Percentiles rank a stretch among this genome's conserved stretches.
Conservation (phyloP, 1,139 yeast genomes). For the Candida neerlandica region DNA sequence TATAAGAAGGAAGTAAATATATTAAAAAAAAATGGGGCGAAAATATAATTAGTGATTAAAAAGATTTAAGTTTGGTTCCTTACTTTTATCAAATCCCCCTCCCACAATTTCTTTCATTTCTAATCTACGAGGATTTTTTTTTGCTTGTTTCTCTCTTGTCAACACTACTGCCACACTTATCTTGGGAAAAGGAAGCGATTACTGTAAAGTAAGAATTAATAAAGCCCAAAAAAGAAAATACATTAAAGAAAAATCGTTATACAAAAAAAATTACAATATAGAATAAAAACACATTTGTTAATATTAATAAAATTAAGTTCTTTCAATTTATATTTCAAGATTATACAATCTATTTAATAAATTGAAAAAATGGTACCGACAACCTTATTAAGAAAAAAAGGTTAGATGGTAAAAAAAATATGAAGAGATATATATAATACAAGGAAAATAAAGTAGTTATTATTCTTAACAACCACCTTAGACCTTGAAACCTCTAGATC, state of each 20-base stretch:
- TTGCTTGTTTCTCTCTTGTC: background rate
- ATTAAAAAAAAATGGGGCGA: background rate
- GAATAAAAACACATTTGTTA: background rate
- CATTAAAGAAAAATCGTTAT: background rate
- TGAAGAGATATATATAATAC: slow-evolving; percentile 13
- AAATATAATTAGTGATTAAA: background rate
- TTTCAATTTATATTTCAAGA: slow-evolving; percentile 2
- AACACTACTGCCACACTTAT: background rate
- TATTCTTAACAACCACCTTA: slow-evolving; percentile 50
- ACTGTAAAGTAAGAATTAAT: background rate
- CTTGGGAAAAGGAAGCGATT: background rate
- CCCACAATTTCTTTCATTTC: background rate
- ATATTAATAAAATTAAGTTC: background rate
- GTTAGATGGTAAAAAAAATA: background rate
- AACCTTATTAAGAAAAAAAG: background rate
- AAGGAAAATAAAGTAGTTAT: slow-evolving; percentile 10
- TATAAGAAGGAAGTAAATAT: background rate
- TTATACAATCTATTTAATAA: slow-evolving; percentile 4
- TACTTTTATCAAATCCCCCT: no score
- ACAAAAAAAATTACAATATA: no score
- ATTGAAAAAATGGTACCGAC: background rate
- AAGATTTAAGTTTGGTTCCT: background rate
- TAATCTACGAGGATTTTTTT: background rate
- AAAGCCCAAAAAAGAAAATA: background rate
- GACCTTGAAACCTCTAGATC: slow-evolving; percentile 99